Conservation (phyloP, 371 early-diverging fungal genomes). For the Saksenaea oblongispora region DNA sequence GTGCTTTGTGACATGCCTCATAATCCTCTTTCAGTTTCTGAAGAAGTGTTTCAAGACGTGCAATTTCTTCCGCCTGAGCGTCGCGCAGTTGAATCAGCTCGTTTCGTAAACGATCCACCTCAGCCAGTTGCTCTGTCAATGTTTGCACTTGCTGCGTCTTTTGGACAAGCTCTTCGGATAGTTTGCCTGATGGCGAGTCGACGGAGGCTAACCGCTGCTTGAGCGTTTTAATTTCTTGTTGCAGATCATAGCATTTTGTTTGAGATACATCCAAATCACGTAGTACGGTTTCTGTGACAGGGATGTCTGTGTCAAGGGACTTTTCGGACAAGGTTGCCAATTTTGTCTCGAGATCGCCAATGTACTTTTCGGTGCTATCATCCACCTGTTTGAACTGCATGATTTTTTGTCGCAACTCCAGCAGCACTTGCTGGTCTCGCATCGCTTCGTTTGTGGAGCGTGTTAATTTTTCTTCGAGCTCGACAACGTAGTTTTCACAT, state of each 20-base stretch:
- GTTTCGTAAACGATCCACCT: conserved; percentile 22
- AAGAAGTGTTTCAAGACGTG: conserved; percentile 16
- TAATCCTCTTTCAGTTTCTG: conserved; percentile 3
- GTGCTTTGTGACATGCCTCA: conserved; percentile 5
- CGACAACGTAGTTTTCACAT: conserved; percentile 42
- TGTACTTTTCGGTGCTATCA: conserved; percentile 48
- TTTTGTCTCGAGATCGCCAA: conserved; percentile 40
- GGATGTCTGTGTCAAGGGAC: background rate
- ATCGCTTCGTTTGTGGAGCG: conserved; percentile 33
- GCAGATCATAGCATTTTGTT: conserved; percentile 14
- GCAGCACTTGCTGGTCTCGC: conserved; percentile 33
- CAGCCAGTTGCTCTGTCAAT: conserved; percentile 23
- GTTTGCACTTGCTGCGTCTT: conserved; percentile 20
- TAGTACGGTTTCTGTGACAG: conserved; percentile 4
- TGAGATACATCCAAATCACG: conserved; percentile 16
- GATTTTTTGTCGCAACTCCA: conserved; percentile 37
- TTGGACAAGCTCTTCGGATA: conserved; percentile 8
- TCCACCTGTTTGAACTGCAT: conserved; percentile 44
- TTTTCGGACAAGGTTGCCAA: conserved; percentile 17
- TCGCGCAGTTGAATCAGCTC: conserved; percentile 24
- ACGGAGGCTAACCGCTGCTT: background rate
- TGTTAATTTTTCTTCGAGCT: conserved; percentile 47
- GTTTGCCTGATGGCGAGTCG: conserved; percentile 7
- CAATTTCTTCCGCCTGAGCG: conserved; percentile 18
- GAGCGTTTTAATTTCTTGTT: conserved; percentile 7